phyloP scores from a whole-genome alignment of 2,329 filamentous ascomycete species.

The Aspergillus intermedius region DNA sequence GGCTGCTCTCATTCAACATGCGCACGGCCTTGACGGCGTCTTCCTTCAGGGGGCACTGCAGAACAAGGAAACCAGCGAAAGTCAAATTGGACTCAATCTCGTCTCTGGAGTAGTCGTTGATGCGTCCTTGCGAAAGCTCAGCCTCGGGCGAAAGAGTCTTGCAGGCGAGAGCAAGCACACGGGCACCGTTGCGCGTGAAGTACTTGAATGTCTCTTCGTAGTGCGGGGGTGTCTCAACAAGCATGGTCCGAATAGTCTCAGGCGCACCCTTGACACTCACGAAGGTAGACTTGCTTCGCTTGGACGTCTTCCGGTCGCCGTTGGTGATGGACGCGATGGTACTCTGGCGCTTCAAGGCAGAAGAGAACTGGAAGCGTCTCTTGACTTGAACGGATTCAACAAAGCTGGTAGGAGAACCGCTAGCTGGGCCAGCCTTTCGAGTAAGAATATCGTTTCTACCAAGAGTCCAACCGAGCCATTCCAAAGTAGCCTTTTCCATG shows the following conservation, averaged over 20 bases:
- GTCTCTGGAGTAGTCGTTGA: conserved; percentile 92
- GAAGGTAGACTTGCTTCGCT: conserved; percentile 77
- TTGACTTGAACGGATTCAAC: conserved; percentile 84
- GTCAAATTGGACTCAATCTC: conserved; percentile 76
- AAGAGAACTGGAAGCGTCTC: conserved; percentile 97
- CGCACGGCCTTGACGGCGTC: conserved; percentile 89
- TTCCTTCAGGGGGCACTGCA: conserved; percentile 93
- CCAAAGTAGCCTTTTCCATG: conserved; percentile 95
- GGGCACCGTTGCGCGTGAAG: conserved; percentile 90
- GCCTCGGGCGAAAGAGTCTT: conserved; percentile 78
- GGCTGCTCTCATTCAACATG: conserved; percentile 98
- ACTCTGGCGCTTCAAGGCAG: conserved; percentile 89
- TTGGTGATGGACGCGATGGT: conserved; percentile 78
- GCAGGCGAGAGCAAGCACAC: conserved; percentile 88
- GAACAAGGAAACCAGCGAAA: conserved; percentile 91
- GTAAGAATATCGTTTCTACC: conserved; percentile 79
- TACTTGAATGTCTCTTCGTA: conserved; percentile 99
- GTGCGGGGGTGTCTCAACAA: conserved; percentile 70
- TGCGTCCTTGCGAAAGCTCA: conserved; percentile 74
- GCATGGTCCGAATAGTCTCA: conserved; percentile 93
- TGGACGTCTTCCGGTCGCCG: conserved; percentile 63
- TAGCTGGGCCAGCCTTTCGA: conserved; percentile 48
- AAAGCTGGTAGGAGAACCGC: conserved; percentile 34
- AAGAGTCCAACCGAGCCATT: conserved; percentile 85
- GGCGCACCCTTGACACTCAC: conserved; percentile 94